Evolutionary conservation across 345 rosid genomes (phyloP).

Genomic region (Schrenkiella parvula): DNA sequence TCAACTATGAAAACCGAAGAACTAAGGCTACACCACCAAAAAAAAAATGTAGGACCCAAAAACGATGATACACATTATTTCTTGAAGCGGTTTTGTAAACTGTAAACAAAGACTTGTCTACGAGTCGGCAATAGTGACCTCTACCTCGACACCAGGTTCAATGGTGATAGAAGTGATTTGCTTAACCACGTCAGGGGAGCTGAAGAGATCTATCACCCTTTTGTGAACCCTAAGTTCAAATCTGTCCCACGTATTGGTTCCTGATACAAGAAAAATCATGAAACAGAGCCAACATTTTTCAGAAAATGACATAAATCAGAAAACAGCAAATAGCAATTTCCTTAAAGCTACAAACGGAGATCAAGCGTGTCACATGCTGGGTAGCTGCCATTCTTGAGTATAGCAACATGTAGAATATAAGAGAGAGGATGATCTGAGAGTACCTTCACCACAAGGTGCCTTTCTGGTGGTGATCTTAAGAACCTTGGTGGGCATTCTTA

Average conservation of each 20-base stretch:
- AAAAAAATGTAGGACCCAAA: neutral
- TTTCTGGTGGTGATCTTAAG: conserved; percentile 58
- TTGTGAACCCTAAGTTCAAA: conserved; percentile 56
- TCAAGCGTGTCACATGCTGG: neutral
- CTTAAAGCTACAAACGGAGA: neutral
- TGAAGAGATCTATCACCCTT: conserved; percentile 51
- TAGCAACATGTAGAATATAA: neutral
- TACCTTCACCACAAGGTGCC: conserved; percentile 69
- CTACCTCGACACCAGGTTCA: conserved; percentile 58
- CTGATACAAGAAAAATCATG: conserved; percentile 17
- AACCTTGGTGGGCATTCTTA: conserved; percentile 62
- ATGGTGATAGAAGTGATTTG: conserved; percentile 57
- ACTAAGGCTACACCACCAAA: too few species aligned
- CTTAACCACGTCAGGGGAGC: conserved; percentile 59
- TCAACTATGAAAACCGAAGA: neutral
- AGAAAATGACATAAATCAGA: neutral
- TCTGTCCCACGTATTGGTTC: conserved; percentile 56
- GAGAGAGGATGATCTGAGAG: neutral
- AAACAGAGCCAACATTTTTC: neutral
- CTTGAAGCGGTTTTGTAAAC: neutral
- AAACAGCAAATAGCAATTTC: neutral
- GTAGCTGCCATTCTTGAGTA: neutral
- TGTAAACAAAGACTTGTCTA: neutral
- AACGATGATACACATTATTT: neutral
- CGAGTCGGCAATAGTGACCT: conserved; percentile 49